A percentile compares a stretch with the other conserved stretches of the same genome.
These are phyloP conservation scores for Peronospora destructor DNA, from an alignment of 352 stramenopile genomes.

Conservation along the genomic window DNA sequence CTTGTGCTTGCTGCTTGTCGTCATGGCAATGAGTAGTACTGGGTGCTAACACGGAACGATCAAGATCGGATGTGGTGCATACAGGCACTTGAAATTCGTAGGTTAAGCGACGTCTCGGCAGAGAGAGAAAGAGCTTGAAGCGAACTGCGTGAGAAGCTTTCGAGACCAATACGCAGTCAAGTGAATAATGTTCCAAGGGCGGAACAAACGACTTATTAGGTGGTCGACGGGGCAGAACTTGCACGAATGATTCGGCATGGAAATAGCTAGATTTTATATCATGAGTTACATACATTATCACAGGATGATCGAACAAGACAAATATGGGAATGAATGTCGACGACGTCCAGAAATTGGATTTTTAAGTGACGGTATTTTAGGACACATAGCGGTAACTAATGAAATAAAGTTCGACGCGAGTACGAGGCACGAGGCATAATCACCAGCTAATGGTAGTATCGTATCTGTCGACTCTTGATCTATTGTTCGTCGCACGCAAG, in stretches of 20 bases:
- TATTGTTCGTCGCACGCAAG: neutral
- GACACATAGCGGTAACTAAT: no score
- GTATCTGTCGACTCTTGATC: neutral
- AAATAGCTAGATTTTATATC: neutral
- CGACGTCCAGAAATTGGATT: no score
- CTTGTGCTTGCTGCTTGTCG: slow-evolving; percentile 30
- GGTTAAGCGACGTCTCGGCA: slow-evolving; percentile 20
- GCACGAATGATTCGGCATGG: slow-evolving; percentile 1
- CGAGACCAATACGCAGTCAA: slow-evolving; percentile 2
- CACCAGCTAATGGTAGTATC: no score
- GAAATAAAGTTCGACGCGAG: no score
- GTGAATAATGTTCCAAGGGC: slow-evolving; percentile 10
- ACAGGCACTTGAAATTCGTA: neutral
- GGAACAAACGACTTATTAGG: slow-evolving; percentile 12
- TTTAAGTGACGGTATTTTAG: no score
- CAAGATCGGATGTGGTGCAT: slow-evolving; percentile 9
- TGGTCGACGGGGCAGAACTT: neutral
- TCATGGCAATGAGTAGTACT: slow-evolving; percentile 14
- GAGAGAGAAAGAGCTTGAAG: slow-evolving; percentile 20
- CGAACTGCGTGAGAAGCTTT: slow-evolving; percentile 8
- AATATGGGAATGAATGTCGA: no score
- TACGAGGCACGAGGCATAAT: no score
- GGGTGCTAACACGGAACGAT: neutral
- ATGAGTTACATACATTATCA: neutral
- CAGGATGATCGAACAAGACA: neutral